These are phyloP conservation scores for Apiospora marii DNA, from an alignment of 2,329 filamentous ascomycete species.

Conservation along the genomic window DNA sequence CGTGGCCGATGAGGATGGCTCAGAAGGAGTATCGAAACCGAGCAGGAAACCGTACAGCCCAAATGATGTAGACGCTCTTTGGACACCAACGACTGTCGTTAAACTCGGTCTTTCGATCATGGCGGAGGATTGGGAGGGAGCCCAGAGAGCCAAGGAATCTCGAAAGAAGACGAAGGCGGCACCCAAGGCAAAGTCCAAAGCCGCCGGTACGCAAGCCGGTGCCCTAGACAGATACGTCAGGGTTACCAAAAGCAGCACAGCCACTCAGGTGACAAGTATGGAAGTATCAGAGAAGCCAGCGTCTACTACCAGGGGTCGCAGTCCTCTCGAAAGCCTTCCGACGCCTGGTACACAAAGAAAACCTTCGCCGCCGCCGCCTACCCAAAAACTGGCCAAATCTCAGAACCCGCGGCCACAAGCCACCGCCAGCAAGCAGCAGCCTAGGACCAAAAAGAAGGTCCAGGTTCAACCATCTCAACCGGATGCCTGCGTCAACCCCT, in stretches of 20 bases:
- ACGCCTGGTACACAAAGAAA: constrained; percentile 29
- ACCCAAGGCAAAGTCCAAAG: constrained; percentile 33
- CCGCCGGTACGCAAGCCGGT: constrained; percentile 36
- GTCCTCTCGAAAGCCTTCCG: constrained; percentile 22
- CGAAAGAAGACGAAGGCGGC: constrained; percentile 36
- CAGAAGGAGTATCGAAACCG: constrained; percentile 36
- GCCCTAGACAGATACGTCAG: constrained; percentile 52
- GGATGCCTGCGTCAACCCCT: constrained; percentile 42
- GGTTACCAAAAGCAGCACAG: constrained; percentile 45
- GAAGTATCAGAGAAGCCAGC: constrained; percentile 21
- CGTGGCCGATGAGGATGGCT: constrained; percentile 37
- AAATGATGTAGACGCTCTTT: constrained; percentile 68
- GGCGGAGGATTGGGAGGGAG: constrained; percentile 69
- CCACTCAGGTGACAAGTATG: constrained; percentile 20
- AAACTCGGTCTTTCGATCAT: constrained; percentile 70
- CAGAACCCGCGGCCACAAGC: constrained; percentile 32
- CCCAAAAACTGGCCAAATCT: constrained; percentile 22
- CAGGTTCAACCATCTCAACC: constrained; percentile 25
- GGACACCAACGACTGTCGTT: constrained; percentile 72
- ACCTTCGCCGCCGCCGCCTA: constrained; percentile 25
- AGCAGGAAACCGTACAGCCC: constrained; percentile 67
- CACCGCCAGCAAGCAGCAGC: constrained; percentile 41
- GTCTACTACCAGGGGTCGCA: constrained; percentile 9
- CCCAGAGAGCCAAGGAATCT: constrained; percentile 42
- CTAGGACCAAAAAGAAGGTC: constrained; percentile 31